Base-by-base conservation (phyloP, 139 green algal species). In the Chlorella sp. region DNA sequence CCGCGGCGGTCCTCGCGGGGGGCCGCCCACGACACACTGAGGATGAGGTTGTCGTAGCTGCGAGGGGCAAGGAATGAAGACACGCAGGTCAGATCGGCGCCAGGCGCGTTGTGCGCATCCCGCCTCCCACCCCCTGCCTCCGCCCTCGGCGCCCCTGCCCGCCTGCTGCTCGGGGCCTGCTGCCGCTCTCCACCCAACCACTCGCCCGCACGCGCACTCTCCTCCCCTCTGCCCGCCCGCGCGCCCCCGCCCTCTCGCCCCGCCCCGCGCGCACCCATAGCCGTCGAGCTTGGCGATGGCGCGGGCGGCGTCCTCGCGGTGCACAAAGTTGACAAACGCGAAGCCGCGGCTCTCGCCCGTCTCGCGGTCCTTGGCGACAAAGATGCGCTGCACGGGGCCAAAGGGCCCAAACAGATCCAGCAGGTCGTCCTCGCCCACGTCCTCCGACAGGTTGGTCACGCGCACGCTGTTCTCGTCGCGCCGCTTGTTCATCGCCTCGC, bases 281-380 rank as follows among this genome's bases (percentile, higher is more conserved):
- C 91, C 94, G 77, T 98, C 90, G 55, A 98, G 87, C 73, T 92
- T 97, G 67, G 91, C 79, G 70, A 99, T 98, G 23, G 94, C 95
- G 9, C 89, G 83, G 48, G 93, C 81, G 9, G 93, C 96, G 68
- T 98, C 93, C 46, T 98, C 90, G 74, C 89, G 90, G 43, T 73
- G 79, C 43, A 94, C 81, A 74, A 98, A 99, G 87, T 98, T 99
- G 83, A 99, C 92, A 73, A 99, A 99, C 0, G 93, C 96, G 89
- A 99, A 99, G 59, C 96, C 96, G 23, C 96, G 81, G 73, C 84
- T 93, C 83, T 97, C 93, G 51, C 88, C 87, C 12, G 96, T 99
- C 23, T 96, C 92, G 17, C 95, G 87, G 82, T 99, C 96, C 66
- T 97, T 93, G 36, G 96, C 96, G 23, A 99, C 86, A 86, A 97